Conservation (phyloP, 2,329 filamentous ascomycete genomes). For the Incumbomyces lentus region DNA sequence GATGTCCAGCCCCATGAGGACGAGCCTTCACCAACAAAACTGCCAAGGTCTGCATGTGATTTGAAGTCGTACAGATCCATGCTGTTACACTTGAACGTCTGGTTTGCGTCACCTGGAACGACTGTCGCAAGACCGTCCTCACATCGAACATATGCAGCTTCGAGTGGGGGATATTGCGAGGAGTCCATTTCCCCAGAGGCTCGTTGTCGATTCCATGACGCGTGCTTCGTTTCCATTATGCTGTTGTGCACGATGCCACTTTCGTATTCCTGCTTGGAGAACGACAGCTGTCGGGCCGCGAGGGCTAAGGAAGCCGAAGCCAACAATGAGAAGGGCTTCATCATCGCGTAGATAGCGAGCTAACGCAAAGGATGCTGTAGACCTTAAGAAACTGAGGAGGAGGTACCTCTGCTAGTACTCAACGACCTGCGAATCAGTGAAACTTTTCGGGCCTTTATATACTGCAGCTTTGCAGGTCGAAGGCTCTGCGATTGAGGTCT, state of each 20-base stretch:
- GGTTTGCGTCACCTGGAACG: conserved; percentile 35
- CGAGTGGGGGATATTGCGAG: conserved; percentile 9
- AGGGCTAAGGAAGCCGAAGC: conserved; percentile 1
- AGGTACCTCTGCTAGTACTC: background rate
- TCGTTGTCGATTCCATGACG: conserved; percentile 7
- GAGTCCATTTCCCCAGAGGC: conserved; percentile 7
- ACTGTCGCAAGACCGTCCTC: conserved; percentile 36
- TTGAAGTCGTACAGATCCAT: conserved; percentile 19
- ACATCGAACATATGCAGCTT: conserved; percentile 23
- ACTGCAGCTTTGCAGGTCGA: background rate
- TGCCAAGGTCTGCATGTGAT: conserved; percentile 15
- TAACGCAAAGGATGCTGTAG: background rate
- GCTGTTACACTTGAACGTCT: conserved; percentile 33
- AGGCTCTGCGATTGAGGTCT: background rate
- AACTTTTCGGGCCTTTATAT: background rate
- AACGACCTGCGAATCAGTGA: background rate
- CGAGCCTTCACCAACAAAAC: conserved; percentile 12
- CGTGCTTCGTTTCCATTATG: conserved; percentile 10
- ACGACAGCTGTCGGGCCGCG: background rate
- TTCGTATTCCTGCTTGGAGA: conserved; percentile 8
- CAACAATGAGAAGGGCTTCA: conserved; percentile 2
- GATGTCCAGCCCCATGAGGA: conserved; percentile 39
- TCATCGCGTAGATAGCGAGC: background rate
- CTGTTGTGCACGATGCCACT: conserved; percentile 10
- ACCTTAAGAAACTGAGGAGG: background rate